Evolutionary conservation across 1,284 basidiomycete genomes (phyloP).

Genomic region (Uromyces viciae-fabae): DNA sequence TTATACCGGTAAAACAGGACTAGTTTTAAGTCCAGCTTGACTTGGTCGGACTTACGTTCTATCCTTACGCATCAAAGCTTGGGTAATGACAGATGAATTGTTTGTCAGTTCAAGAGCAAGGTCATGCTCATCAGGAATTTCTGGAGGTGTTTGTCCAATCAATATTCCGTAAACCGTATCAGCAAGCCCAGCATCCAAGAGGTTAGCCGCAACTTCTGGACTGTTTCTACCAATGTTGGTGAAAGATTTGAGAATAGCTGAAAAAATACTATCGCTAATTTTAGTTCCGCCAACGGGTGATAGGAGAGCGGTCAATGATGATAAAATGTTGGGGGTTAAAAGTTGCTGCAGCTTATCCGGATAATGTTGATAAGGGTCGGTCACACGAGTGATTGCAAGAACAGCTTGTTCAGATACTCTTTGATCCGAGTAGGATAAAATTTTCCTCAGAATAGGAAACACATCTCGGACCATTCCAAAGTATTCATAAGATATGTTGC

Average conservation of each 20-base stretch:
- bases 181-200: conserved; percentile 83
- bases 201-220: conserved; percentile 73
- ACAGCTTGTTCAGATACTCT: conserved; percentile 89
- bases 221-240: conserved; percentile 76
- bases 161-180: conserved; percentile 86
- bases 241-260: conserved; percentile 76
- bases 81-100: conserved; percentile 33
- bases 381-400: conserved; percentile 81
- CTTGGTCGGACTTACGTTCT: neutral
- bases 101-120: conserved; percentile 58
- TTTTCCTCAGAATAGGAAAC: conserved; percentile 86
- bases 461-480: conserved; percentile 81
- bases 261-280: conserved; percentile 80
- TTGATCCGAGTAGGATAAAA: conserved; percentile 82
- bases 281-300: conserved; percentile 69
- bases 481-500: conserved; percentile 78
- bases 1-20: neutral
- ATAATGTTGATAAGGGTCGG: conserved; percentile 81
- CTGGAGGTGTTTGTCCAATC: conserved; percentile 77
- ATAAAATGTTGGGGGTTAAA: conserved; percentile 75
- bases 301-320: conserved; percentile 70
- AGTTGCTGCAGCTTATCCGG: conserved; percentile 75
- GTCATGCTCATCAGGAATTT: conserved; percentile 59
- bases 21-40: neutral
- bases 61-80: conserved; percentile 32